These are phyloP conservation scores for Pseudogymnoascus sp. DNA, from an alignment of 2,329 filamentous ascomycete genomes.

Conservation along the genomic window DNA sequence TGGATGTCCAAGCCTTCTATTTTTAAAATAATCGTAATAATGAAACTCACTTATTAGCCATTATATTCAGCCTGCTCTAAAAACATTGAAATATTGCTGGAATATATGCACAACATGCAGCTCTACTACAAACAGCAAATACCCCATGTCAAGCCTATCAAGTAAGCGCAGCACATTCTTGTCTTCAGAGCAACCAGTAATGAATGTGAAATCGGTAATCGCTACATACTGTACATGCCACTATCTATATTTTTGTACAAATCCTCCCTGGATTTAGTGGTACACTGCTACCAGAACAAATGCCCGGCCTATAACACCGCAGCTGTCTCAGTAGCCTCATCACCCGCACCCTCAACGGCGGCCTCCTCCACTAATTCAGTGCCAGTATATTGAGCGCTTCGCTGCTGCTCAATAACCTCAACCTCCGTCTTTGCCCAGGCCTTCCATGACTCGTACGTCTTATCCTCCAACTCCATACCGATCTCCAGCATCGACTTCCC, in stretches of 20 bases:
- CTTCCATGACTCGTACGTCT: constrained; percentile 78
- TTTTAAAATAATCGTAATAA: background rate
- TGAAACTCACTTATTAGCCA: constrained; percentile 4
- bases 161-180: background rate
- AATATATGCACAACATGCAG: background rate
- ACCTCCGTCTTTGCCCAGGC: constrained; percentile 56
- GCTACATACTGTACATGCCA: constrained; percentile 8
- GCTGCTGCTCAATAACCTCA: constrained; percentile 34
- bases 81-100: background rate
- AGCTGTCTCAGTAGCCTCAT: background rate
- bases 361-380: background rate
- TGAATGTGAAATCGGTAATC: constrained; percentile 1
- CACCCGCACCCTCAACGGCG: background rate
- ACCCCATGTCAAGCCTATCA: background rate
- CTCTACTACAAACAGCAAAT: background rate
- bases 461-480: constrained; percentile 74
- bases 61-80: background rate
- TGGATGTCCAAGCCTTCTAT: background rate
- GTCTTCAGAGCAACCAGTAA: background rate
- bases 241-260: constrained; percentile 5
- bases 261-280: background rate
- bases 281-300: background rate
- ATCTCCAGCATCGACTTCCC: constrained; percentile 68
- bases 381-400: constrained; percentile 36
- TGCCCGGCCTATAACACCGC: background rate